Evolutionary conservation across 345 rosid species (phyloP).

Genomic region (Linum lewisii): DNA sequence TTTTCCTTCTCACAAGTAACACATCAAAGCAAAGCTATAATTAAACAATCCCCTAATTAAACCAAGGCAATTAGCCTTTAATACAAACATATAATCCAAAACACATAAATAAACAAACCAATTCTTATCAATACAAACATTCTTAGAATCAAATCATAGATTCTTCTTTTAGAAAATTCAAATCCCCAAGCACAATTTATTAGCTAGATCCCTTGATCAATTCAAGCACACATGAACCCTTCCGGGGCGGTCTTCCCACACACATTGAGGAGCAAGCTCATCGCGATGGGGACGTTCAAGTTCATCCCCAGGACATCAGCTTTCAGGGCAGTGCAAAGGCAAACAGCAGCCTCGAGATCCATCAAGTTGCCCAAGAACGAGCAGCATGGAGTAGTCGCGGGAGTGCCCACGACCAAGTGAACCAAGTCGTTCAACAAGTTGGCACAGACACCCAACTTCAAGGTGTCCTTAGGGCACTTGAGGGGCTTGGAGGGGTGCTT

Average conservation of each 20-base stretch:
- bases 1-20: too few relatives aligned
- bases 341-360: slow-evolving; percentile 69
- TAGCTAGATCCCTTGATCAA: neutral
- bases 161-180: too few relatives aligned
- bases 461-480: slow-evolving; percentile 58
- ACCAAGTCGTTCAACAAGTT: slow-evolving; percentile 36
- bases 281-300: slow-evolving; percentile 42
- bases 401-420: slow-evolving; percentile 35
- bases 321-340: slow-evolving; percentile 74
- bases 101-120: too few relatives aligned
- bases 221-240: slow-evolving; percentile 49
- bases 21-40: too few relatives aligned
- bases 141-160: too few relatives aligned
- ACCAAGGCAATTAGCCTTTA: too few relatives aligned
- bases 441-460: slow-evolving; percentile 57
- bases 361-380: slow-evolving; percentile 37
- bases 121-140: too few relatives aligned
- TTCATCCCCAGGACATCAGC: slow-evolving; percentile 52
- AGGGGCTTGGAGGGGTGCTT: slow-evolving; percentile 22
- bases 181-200: too few relatives aligned
- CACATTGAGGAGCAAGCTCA: slow-evolving; percentile 55
- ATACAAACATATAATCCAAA: too few relatives aligned
- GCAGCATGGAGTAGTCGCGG: slow-evolving; percentile 58
- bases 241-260: slow-evolving; percentile 54
- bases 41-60: too few relatives aligned